Percentiles rank a stretch among this genome's conserved stretches.
Evolutionary conservation across 2,329 filamentous ascomycete species (phyloP).

Genomic region (Scedosporium minutisporum): DNA sequence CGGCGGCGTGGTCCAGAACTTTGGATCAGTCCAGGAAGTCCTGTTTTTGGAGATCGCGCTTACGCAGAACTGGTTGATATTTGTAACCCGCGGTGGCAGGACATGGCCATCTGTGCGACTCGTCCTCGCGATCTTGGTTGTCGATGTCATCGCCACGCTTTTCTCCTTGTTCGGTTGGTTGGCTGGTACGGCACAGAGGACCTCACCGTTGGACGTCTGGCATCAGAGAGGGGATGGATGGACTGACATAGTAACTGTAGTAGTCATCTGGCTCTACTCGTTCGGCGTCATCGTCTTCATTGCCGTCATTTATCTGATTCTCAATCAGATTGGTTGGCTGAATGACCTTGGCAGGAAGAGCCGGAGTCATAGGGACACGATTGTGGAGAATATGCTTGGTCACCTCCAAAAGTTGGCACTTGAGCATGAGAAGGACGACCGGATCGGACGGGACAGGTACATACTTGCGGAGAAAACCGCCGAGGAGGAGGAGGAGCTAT

Average conservation of each 20-base stretch:
- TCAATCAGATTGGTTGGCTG: constrained; percentile 49
- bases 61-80: constrained; percentile 71
- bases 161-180: constrained; percentile 72
- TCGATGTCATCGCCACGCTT: constrained; percentile 62
- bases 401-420: constrained; percentile 55
- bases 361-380: constrained; percentile 50
- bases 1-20: constrained; percentile 68
- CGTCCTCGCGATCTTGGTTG: constrained; percentile 58
- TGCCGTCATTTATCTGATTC: constrained; percentile 53
- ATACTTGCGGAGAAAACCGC: constrained; percentile 12
- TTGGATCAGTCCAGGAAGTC: constrained; percentile 64
- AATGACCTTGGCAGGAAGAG: constrained; percentile 55
- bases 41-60: constrained; percentile 65
- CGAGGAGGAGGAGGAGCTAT: not conserved
- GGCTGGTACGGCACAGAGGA: constrained; percentile 35
- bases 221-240: constrained; percentile 26
- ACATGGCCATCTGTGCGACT: constrained; percentile 70
- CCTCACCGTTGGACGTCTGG: constrained; percentile 23
- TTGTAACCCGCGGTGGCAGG: constrained; percentile 63
- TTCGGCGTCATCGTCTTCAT: constrained; percentile 57
- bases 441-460: constrained; percentile 28
- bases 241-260: constrained; percentile 48
- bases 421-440: constrained; percentile 41
- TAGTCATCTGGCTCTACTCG: constrained; percentile 57
- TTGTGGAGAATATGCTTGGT: constrained; percentile 57